Evolutionary conservation across 2,329 filamentous ascomycete species (phyloP).

Genomic region (Pyricularia grisea): DNA sequence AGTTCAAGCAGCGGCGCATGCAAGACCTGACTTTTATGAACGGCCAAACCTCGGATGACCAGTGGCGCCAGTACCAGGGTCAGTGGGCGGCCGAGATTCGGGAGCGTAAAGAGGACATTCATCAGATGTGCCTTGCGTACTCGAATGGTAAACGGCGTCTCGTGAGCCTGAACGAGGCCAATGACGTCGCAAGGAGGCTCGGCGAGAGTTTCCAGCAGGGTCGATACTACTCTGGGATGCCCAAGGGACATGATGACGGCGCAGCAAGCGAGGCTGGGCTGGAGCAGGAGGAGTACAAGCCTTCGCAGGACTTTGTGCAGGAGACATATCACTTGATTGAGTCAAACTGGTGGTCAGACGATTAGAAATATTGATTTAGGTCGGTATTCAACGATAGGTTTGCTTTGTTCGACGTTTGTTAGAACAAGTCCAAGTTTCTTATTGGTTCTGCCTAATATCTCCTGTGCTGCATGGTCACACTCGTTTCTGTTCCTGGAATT

Average conservation of each 20-base stretch:
- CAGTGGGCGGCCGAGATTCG: neutral
- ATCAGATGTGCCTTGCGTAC: constrained; percentile 3
- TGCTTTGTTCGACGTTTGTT: neutral
- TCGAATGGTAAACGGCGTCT: constrained; percentile 30
- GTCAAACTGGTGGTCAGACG: neutral
- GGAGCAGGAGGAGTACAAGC: neutral
- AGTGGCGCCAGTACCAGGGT: neutral
- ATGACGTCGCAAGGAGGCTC: constrained; percentile 23
- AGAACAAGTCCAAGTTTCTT: neutral
- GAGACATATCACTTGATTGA: neutral
- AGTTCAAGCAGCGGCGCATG: neutral
- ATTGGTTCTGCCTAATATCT: neutral
- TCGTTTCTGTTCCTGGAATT: neutral
- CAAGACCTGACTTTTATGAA: neutral
- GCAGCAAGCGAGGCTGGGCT: neutral
- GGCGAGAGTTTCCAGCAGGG: constrained; percentile 9
- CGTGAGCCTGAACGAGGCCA: constrained; percentile 45
- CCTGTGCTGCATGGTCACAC: neutral
- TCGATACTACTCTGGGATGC: constrained; percentile 6
- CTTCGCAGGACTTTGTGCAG: neutral
- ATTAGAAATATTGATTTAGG: neutral
- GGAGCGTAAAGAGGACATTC: constrained; percentile 1
- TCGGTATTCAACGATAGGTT: neutral
- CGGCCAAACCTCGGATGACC: neutral
- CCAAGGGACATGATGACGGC: neutral